Conservation (phyloP, 495 filamentous ascomycete genomes). For the Cairneyella variabilis region DNA sequence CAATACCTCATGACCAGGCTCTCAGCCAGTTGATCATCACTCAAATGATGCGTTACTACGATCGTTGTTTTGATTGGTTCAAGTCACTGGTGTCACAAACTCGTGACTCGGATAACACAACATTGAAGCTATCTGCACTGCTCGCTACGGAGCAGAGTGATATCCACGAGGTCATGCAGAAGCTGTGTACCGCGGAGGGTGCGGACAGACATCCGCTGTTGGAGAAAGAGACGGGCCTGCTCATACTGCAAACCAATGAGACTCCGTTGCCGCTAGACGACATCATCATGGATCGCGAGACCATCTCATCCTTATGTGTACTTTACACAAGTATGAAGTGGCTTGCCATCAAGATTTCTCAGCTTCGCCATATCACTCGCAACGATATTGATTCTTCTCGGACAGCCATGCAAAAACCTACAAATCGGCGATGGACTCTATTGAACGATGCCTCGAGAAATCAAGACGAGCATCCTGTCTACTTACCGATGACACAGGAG, state of each 20-base stretch:
- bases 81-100: conserved; percentile 62
- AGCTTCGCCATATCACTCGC: conserved; percentile 69
- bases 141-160: conserved; percentile 63
- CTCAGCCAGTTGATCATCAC: conserved; percentile 86
- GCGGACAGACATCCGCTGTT: conserved; percentile 40
- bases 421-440: conserved; percentile 76
- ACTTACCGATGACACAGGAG: conserved; percentile 85
- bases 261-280: conserved; percentile 66
- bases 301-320: conserved; percentile 75
- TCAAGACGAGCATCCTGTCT: conserved; percentile 50
- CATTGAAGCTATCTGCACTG: conserved; percentile 69
- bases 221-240: conserved; percentile 63
- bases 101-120: conserved; percentile 55
- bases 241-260: conserved; percentile 61
- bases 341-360: conserved; percentile 74
- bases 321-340: conserved; percentile 98
- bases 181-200: conserved; percentile 54
- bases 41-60: conserved; percentile 86
- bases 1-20: conserved; percentile 94
- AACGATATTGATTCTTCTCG: conserved; percentile 50
- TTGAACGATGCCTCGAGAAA: conserved; percentile 47
- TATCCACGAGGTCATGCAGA: conserved; percentile 58
- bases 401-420: conserved; percentile 40
- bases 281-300: conserved; percentile 85
- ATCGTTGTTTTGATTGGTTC: conserved; percentile 87